Evolutionary conservation across 345 rosid species (phyloP).

Genomic region (Citrus inodora): DNA sequence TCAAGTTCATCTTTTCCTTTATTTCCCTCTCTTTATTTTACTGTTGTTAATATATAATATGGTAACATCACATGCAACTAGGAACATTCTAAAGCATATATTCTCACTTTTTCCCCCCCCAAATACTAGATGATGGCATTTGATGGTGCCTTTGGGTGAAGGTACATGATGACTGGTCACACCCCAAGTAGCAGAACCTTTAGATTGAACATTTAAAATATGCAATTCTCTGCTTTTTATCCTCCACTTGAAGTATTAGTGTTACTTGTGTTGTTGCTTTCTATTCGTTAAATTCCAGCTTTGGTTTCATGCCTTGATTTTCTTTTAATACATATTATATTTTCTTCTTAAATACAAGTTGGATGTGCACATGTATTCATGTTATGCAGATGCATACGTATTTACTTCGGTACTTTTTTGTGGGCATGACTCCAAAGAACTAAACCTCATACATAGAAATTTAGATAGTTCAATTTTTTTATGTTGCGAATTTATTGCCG

Average conservation of each 20-base stretch:
- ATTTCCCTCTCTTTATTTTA: slow-evolving; percentile 26
- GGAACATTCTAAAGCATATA: slow-evolving; percentile 55
- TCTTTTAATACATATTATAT: background rate
- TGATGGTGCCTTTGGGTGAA: slow-evolving; percentile 15
- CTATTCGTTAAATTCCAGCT: slow-evolving; percentile 4
- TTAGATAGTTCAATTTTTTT: too few species aligned
- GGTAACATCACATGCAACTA: slow-evolving; percentile 38
- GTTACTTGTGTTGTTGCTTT: slow-evolving; percentile 23
- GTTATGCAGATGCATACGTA: background rate
- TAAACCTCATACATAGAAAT: background rate
- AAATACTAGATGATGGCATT: slow-evolving; percentile 17
- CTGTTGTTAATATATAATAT: slow-evolving; percentile 20
- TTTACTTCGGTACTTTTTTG: background rate
- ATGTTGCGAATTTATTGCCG: background rate
- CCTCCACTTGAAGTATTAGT: slow-evolving; percentile 18
- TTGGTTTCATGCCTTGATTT: background rate
- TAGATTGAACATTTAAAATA: slow-evolving; percentile 20
- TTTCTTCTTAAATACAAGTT: background rate
- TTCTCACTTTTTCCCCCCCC: slow-evolving; percentile 28
- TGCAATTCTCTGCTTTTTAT: slow-evolving; percentile 28
- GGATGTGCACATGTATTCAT: background rate
- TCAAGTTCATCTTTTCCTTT: slow-evolving; percentile 30
- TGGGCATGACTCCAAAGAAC: background rate
- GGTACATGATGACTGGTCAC: slow-evolving; percentile 21
- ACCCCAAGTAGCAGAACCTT: slow-evolving; percentile 20